phyloP scores from a whole-genome alignment of 225 moss, liverwort and hornwort species.

The Physcomitrellopsis africana region DNA sequence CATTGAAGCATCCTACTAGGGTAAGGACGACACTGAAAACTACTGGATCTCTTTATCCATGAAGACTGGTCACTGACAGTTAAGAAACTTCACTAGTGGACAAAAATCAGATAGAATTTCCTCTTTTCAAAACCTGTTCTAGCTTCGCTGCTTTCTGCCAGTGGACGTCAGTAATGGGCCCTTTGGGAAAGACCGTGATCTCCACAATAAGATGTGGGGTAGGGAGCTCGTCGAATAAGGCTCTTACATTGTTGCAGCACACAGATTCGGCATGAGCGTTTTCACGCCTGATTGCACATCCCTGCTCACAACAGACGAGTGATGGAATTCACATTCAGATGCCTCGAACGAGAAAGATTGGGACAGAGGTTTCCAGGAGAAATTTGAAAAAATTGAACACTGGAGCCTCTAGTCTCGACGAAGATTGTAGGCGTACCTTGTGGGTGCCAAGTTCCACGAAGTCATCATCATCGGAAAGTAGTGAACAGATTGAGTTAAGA shows the following conservation, averaged over 20 bases:
- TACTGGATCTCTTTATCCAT: not conserved
- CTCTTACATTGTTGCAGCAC: conserved; percentile 97
- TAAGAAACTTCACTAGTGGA: not conserved
- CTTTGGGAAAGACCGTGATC: conserved; percentile 92
- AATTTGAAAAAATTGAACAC: too few species aligned
- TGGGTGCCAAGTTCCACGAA: conserved; percentile 91
- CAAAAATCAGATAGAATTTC: conserved; percentile 67
- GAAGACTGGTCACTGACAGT: not conserved
- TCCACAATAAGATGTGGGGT: conserved; percentile 92
- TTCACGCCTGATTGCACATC: conserved; percentile 94
- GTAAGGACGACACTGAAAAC: not conserved
- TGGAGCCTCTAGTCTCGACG: not conserved
- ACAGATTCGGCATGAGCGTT: conserved; percentile 98
- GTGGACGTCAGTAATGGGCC: conserved; percentile 82
- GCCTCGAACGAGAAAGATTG: not conserved
- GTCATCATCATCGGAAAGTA: conserved; percentile 93
- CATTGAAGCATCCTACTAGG: conserved; percentile 9
- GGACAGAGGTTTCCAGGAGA: not conserved
- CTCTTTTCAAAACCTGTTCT: conserved; percentile 82
- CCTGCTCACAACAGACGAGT: conserved; percentile 55
- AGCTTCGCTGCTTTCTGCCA: conserved; percentile 95
- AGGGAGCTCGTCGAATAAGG: conserved; percentile 97
- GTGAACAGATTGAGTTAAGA: conserved; percentile 66
- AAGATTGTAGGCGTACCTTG: conserved; percentile 51
- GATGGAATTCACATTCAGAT: not conserved